These are phyloP conservation scores for Silene vulgaris DNA, from an alignment of 179 eudicot species.

Conservation along the genomic window DNA sequence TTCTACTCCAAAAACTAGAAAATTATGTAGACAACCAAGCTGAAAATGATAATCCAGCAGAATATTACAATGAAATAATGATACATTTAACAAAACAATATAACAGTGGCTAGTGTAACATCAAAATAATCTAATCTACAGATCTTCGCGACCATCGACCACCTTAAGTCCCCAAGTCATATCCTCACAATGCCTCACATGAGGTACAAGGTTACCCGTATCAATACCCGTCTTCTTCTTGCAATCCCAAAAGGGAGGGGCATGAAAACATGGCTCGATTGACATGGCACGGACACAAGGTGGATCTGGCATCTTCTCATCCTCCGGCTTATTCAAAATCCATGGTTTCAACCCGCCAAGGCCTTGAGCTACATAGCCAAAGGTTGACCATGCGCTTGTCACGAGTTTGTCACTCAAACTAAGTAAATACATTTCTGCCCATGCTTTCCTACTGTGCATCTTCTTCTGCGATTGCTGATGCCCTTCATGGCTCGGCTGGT, in stretches of 20 bases:
- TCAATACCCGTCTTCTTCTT: conserved; percentile 49
- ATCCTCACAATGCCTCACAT: conserved; percentile 84
- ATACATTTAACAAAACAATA: conserved; percentile 14
- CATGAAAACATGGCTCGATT: conserved; percentile 84
- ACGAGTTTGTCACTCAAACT: conserved; percentile 65
- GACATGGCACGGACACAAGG: conserved; percentile 72
- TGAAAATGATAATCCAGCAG: conserved; percentile 10
- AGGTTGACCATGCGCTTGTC: conserved; percentile 85
- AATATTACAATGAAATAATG: conserved; percentile 15
- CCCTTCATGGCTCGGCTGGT: conserved; percentile 81
- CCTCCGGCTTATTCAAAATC: conserved; percentile 72
- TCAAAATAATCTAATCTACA: conserved; percentile 26
- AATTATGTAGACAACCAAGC: neutral
- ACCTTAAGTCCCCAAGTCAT: conserved; percentile 87
- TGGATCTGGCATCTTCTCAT: conserved; percentile 52
- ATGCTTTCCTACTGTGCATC: conserved; percentile 63
- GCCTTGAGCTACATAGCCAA: conserved; percentile 82
- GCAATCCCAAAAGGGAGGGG: conserved; percentile 86
- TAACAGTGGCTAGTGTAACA: neutral
- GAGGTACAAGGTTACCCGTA: conserved; percentile 65
- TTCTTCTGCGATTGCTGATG: conserved; percentile 56
- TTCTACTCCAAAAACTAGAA: neutral
- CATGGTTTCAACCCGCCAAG: conserved; percentile 86
- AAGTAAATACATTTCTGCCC: conserved; percentile 88
- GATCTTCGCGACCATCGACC: conserved; percentile 40